Evolutionary conservation across 2,329 filamentous ascomycete species (phyloP), one percentile per base, ranked within the genome.

Genomic region (Plenodomus tracheiphilus): DNA sequence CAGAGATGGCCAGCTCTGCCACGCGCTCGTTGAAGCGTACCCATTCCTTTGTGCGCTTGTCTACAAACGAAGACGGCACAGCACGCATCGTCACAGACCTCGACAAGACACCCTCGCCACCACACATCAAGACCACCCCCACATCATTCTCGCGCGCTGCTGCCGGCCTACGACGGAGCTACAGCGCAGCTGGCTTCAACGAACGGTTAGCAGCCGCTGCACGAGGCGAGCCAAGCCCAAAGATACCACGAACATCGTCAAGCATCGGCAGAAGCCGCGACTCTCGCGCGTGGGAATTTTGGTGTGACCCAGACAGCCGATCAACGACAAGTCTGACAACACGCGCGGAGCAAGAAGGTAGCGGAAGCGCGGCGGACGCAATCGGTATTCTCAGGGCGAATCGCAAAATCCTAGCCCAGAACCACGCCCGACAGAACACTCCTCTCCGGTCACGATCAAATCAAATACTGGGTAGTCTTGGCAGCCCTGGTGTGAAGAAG

Each of bases 241-340:
- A 68, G 51, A 58, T 72, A 30, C 60, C 65, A n/a, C 72, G 83
- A 13, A 79, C 81, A 20, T 82, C 81, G 17, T 66, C 69, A 56
- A 75, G 77, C 28, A 85, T 86, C 47, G 89, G 89, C 15, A 70
- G 93, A 47, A 96, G 92, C 48, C 85, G 90, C 46, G 89, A 97
- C 70, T 89, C 91, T 16, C 85, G 91, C 42, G 89, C 88, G 6
- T 97, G 93, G 93, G 90, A 96, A 65, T 91, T 91, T 48, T 92
- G 89, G 75, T 93, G 90, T 63, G 90, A 96, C 66, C 85, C 86
- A 7, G 89, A 94, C 58, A 79, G 83, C 43, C 85, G 88, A 37
- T 89, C 91, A 48, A 68, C 63, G 30, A 66, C 63, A 64, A 88
- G 91, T 58, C 76, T 96, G 46, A 91, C 87, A 18, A 83, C 83